Evolutionary conservation across 805 yeast species (phyloP).

Genomic region (Debaryomyces tyrocola): DNA sequence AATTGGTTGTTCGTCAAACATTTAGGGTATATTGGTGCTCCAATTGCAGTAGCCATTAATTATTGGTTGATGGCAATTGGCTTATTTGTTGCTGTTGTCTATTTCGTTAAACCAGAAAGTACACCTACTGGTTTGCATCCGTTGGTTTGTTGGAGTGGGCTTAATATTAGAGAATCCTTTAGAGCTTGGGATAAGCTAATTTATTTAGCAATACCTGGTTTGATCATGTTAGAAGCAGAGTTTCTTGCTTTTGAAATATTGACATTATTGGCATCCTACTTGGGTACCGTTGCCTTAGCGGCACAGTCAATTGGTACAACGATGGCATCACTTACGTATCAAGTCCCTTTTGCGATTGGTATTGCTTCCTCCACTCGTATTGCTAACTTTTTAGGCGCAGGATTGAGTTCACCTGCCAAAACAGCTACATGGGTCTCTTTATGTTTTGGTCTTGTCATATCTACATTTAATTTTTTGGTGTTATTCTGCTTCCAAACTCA

Average conservation of each 20-base stretch:
- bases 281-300: slow-evolving; percentile 54
- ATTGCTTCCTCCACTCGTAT: slow-evolving; percentile 59
- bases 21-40: slow-evolving; percentile 59
- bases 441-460: slow-evolving; percentile 34
- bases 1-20: slow-evolving; percentile 44
- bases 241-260: slow-evolving; percentile 59
- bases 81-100: slow-evolving; percentile 36
- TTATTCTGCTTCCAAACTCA: slow-evolving; percentile 30
- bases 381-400: slow-evolving; percentile 57
- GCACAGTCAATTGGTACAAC: slow-evolving; percentile 45
- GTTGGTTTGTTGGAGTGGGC: slow-evolving; percentile 48
- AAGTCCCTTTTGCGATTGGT: slow-evolving; percentile 58
- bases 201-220: slow-evolving; percentile 52
- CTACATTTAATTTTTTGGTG: slow-evolving; percentile 30
- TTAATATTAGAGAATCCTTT: slow-evolving; percentile 39
- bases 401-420: slow-evolving; percentile 34
- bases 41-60: slow-evolving; percentile 56
- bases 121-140: slow-evolving; percentile 52
- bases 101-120: slow-evolving; percentile 34
- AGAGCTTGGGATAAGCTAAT: slow-evolving; percentile 46
- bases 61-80: slow-evolving; percentile 57
- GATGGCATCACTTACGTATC: slow-evolving; percentile 57
- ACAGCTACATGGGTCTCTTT: slow-evolving; percentile 37
- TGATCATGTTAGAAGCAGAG: slow-evolving; percentile 60
- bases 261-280: slow-evolving; percentile 53